Conservation (phyloP, 306 rosid genomes). For the Argentina anserina region DNA sequence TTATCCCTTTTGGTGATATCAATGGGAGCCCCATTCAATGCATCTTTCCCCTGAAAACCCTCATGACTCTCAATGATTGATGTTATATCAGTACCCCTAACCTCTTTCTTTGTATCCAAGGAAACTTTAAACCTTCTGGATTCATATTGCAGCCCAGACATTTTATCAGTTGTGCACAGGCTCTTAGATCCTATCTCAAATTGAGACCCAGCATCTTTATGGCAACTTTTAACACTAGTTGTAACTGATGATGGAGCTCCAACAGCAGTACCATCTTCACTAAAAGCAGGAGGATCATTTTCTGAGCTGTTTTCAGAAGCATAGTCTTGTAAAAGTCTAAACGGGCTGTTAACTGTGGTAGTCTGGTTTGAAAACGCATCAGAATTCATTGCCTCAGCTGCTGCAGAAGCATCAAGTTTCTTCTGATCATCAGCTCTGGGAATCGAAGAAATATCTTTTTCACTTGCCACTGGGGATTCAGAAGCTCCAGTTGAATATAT, state of each 20-base stretch:
- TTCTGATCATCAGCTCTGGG: slow-evolving; percentile 27
- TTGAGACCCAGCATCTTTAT: slow-evolving; percentile 25
- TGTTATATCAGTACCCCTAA: slow-evolving; percentile 21
- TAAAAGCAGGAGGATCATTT: slow-evolving; percentile 39
- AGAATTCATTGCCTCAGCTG: slow-evolving; percentile 26
- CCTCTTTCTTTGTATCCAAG: slow-evolving; percentile 29
- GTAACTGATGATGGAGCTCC: slow-evolving; percentile 31
- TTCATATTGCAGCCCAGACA: slow-evolving; percentile 27
- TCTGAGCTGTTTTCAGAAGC: slow-evolving; percentile 72
- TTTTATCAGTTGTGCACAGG: slow-evolving; percentile 25
- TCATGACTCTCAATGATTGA: slow-evolving; percentile 24
- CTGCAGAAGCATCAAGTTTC: slow-evolving; percentile 29
- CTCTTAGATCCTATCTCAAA: slow-evolving; percentile 34
- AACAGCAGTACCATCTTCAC: slow-evolving; percentile 31
- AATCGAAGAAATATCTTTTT: slow-evolving; percentile 26
- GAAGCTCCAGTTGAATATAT: slow-evolving; percentile 35
- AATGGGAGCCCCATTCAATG: slow-evolving; percentile 27
- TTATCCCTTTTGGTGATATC: slow-evolving; percentile 29
- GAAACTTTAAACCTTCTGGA: slow-evolving; percentile 25
- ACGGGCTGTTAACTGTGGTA: slow-evolving; percentile 51
- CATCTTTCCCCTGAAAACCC: slow-evolving; percentile 37
- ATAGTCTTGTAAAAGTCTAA: slow-evolving; percentile 80
- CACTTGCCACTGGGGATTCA: slow-evolving; percentile 20
- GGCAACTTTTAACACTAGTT: slow-evolving; percentile 31
- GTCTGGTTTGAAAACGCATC: slow-evolving; percentile 32